phyloP scores from a whole-genome alignment of 192 early-diverging fungal genomes.

The Thoreauomyces humboldtii region DNA sequence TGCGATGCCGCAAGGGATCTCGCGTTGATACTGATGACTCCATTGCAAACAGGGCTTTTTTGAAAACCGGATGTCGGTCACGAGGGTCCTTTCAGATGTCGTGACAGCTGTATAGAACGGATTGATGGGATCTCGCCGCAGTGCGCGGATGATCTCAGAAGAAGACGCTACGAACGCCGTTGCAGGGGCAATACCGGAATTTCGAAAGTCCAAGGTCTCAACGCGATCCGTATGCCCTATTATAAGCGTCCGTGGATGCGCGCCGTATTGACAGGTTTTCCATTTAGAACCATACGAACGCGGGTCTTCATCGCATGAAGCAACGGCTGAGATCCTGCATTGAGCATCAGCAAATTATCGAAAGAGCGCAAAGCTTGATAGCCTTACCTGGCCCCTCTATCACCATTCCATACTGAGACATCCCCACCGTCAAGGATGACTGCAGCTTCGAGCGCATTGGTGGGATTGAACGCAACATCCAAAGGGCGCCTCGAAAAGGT shows the following conservation, averaged over 20 bases:
- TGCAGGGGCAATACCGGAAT: neutral
- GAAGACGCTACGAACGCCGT: neutral
- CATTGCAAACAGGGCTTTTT: conserved; percentile 9
- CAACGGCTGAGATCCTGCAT: neutral
- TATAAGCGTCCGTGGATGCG: conserved; percentile 14
- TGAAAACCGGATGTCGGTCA: conserved; percentile 11
- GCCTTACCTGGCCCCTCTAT: neutral
- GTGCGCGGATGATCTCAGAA: neutral
- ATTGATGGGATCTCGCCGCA: neutral
- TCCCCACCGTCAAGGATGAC: conserved; percentile 19
- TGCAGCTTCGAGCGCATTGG: conserved; percentile 9
- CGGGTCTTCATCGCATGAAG: conserved; percentile 5
- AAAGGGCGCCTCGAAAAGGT: too few species aligned
- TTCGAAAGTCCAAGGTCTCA: conserved; percentile 18
- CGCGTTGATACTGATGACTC: conserved; percentile 11
- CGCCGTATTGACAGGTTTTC: conserved; percentile 18
- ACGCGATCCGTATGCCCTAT: conserved; percentile 9
- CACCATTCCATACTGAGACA: conserved; percentile 16
- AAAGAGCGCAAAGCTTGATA: neutral
- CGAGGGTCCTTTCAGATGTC: neutral
- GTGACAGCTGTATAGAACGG: neutral
- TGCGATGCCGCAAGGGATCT: conserved; percentile 4
- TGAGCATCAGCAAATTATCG: neutral
- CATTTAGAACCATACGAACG: conserved; percentile 3
- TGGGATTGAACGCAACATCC: conserved; percentile 21